Conservation (phyloP, 2,329 filamentous ascomycete species). For the Colletotrichum chrysophilum region DNA sequence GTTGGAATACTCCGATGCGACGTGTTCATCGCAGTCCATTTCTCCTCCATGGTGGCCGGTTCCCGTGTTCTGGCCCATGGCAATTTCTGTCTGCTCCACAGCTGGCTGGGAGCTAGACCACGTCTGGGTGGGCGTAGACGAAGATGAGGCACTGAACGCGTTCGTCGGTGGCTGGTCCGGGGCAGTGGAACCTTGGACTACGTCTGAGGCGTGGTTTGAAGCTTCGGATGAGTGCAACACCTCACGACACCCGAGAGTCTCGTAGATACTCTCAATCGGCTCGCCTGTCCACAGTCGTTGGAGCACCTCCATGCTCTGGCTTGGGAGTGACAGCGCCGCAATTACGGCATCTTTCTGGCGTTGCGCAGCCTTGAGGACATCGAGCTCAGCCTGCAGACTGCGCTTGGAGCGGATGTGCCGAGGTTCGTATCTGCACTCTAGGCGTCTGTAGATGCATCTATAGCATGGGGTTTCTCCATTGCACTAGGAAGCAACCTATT, state of each 20-base stretch:
- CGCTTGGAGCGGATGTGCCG: neutral
- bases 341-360: neutral
- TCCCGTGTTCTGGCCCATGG: too few species aligned
- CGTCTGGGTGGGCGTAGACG: too few species aligned
- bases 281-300: neutral
- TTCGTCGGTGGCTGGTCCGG: too few species aligned
- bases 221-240: too few species aligned
- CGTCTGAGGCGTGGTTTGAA: too few species aligned
- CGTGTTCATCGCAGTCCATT: too few species aligned
- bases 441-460: neutral
- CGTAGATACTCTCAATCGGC: neutral
- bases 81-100: too few species aligned
- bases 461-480: slow-evolving; percentile 4
- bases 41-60: too few species aligned
- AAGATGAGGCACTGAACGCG: too few species aligned
- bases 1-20: too few species aligned
- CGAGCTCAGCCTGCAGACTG: neutral
- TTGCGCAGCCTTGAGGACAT: neutral
- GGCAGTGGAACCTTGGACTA: too few species aligned
- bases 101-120: too few species aligned
- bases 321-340: neutral
- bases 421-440: neutral
- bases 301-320: neutral
- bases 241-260: neutral
- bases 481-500: neutral